Conservation (phyloP, 345 rosid genomes). For the Pelargonium nanum region DNA sequence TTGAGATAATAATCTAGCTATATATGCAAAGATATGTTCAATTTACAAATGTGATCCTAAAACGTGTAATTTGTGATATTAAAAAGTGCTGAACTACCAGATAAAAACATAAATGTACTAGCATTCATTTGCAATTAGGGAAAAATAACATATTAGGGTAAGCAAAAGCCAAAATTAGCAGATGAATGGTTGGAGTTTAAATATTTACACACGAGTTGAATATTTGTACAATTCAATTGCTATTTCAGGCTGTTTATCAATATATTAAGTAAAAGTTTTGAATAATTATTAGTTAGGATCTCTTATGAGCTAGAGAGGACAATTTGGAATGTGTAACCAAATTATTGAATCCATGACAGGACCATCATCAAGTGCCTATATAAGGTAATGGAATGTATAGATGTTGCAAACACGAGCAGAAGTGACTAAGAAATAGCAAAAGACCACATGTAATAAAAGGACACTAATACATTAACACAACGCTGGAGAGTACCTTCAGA, state of each 20-base stretch:
- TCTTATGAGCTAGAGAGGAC: neutral
- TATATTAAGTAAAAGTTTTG: neutral
- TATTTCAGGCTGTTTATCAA: neutral
- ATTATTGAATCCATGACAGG: neutral
- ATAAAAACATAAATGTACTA: neutral
- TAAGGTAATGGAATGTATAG: neutral
- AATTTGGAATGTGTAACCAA: neutral
- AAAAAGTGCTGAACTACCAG: neutral
- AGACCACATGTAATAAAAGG: neutral
- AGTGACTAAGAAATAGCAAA: neutral
- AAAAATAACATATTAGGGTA: neutral
- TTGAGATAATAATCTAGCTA: neutral
- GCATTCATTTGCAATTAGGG: neutral
- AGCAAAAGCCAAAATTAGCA: neutral
- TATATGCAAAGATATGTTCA: too few species aligned
- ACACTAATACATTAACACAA: neutral
- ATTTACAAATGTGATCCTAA: too few species aligned
- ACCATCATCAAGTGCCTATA: neutral
- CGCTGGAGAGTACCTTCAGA: neutral
- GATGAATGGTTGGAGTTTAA: neutral
- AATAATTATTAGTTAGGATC: neutral
- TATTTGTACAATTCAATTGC: neutral
- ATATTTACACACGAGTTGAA: neutral
- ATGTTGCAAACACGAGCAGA: neutral
- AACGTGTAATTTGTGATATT: too few species aligned